These are phyloP conservation scores for Gonium pectorale DNA, from an alignment of 139 green algal species.

Conservation along the genomic window DNA sequence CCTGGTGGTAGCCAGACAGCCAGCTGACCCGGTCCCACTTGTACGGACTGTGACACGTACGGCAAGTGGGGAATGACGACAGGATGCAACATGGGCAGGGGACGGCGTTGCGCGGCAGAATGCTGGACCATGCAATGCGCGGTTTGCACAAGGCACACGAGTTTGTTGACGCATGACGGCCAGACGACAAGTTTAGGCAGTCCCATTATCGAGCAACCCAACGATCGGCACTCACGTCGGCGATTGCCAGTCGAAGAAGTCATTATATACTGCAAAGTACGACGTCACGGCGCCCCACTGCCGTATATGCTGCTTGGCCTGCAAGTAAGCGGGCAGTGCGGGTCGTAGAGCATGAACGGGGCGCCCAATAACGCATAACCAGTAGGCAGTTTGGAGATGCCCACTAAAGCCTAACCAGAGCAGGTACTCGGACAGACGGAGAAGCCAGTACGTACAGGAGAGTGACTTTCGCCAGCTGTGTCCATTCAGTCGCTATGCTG, in stretches of 20 bases:
- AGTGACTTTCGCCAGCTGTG: too few species aligned
- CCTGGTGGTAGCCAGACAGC: neutral
- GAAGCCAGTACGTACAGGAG: too few species aligned
- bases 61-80: neutral
- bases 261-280: constrained; percentile 72
- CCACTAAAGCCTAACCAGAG: too few species aligned
- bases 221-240: constrained; percentile 70
- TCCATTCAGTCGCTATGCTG: too few species aligned
- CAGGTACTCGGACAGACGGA: too few species aligned
- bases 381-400: too few species aligned
- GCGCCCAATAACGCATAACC: too few species aligned
- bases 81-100: neutral
- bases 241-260: constrained; percentile 81
- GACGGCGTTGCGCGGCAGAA: neutral
- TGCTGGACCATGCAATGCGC: too few species aligned
- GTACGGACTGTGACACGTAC: constrained; percentile 2
- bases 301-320: constrained; percentile 3
- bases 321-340: too few species aligned
- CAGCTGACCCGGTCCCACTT: neutral
- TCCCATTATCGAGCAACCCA: neutral
- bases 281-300: neutral
- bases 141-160: neutral
- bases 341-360: too few species aligned
- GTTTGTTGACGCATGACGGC: neutral
- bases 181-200: neutral